These are phyloP conservation scores for Pleurotus platypus DNA, from an alignment of 768 basidiomycete species.

Conservation along the genomic window DNA sequence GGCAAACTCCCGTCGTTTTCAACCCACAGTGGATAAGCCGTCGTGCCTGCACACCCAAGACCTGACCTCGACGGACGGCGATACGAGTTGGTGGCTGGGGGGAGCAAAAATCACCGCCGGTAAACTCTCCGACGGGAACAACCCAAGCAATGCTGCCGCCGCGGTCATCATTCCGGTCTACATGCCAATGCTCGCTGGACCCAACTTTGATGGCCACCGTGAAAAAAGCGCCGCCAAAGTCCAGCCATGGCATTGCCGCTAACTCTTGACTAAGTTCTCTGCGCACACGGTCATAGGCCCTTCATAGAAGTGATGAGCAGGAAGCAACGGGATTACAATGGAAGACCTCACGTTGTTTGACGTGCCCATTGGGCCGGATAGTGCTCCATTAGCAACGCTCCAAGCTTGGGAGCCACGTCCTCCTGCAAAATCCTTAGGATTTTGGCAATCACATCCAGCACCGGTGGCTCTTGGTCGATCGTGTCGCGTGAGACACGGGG, in stretches of 20 bases:
- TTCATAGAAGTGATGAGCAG: neutral
- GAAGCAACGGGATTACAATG: neutral
- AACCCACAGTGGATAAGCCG: neutral
- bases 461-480: neutral
- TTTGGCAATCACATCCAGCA: neutral
- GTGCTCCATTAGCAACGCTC: neutral
- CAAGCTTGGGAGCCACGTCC: neutral
- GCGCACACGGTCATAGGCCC: neutral
- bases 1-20: too few relatives aligned
- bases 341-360: neutral
- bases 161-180: constrained; percentile 19
- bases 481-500: neutral
- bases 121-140: constrained; percentile 16
- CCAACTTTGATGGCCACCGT: constrained; percentile 23
- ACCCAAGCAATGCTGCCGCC: constrained; percentile 15
- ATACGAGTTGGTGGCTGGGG: constrained; percentile 18
- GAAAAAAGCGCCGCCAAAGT: constrained; percentile 20
- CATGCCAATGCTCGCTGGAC: constrained; percentile 19
- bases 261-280: neutral
- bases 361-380: neutral
- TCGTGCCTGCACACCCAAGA: constrained; percentile 11
- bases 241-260: constrained; percentile 8
- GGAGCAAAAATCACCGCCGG: constrained; percentile 16
- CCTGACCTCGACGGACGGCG: constrained; percentile 16
- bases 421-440: neutral